A percentile compares a stretch with the other conserved stretches of the same genome.
Conservation (phyloP, 83 land plant species). For the Picea abies region DNA sequence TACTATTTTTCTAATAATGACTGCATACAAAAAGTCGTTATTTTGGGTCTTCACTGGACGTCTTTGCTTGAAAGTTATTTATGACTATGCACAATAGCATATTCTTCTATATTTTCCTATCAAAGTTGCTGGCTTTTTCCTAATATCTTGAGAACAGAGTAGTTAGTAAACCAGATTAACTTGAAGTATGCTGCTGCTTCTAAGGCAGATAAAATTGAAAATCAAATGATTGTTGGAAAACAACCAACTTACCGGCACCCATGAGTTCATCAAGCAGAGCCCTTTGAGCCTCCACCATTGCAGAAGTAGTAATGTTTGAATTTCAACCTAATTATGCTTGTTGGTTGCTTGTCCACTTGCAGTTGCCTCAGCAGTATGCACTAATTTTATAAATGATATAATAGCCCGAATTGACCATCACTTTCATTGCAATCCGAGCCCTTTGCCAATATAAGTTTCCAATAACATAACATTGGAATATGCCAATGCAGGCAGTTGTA, state of each 20-base stretch:
- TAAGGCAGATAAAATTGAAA: not conserved
- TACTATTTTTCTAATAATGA: not conserved
- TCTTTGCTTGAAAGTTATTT: no score
- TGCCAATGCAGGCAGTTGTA: no score
- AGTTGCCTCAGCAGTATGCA: not conserved
- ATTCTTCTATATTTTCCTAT: no score
- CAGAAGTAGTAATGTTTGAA: not conserved
- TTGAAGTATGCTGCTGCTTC: not conserved
- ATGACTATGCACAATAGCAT: no score
- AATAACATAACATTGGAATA: no score
- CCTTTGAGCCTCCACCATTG: slow-evolving; percentile 89
- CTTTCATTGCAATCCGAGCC: not conserved
- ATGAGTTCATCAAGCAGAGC: slow-evolving; percentile 94
- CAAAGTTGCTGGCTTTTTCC: no score
- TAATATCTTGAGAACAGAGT: no score
- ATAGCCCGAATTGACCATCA: not conserved
- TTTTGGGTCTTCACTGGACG: no score
- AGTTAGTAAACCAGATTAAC: no score
- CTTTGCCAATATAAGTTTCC: no score
- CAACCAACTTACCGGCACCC: slow-evolving; percentile 67
- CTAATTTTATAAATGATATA: not conserved
- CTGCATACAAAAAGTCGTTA: no score
- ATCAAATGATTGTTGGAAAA: not conserved
- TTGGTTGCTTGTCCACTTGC: not conserved
- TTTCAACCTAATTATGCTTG: not conserved